Evolutionary conservation across 805 yeast genomes (phyloP).

Genomic region (Isabelozyma rhagii): DNA sequence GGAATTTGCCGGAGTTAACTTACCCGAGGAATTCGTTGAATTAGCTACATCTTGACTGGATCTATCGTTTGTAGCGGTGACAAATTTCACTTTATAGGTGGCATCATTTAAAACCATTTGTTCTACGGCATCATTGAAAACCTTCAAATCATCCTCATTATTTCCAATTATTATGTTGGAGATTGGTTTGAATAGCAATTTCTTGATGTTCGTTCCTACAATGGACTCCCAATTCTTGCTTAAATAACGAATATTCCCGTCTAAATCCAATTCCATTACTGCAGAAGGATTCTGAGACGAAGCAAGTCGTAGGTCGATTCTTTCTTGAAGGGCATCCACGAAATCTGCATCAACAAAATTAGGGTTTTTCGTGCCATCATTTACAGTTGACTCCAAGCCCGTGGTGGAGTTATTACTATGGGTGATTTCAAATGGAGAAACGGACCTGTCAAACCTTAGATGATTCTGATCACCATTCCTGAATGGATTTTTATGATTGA

Average conservation of each 20-base stretch:
- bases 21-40: constrained; percentile 11
- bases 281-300: constrained; percentile 70
- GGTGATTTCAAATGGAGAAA: constrained; percentile 30
- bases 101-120: constrained; percentile 72
- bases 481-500: neutral
- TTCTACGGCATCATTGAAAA: constrained; percentile 66
- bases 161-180: constrained; percentile 63
- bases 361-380: constrained; percentile 1
- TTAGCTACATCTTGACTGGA: neutral
- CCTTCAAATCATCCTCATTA: constrained; percentile 55
- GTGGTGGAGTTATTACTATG: neutral
- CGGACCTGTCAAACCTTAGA: constrained; percentile 22
- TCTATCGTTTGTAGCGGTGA: constrained; percentile 45
- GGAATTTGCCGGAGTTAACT: constrained; percentile 25
- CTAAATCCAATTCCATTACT: constrained; percentile 80
- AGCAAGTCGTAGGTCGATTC: constrained; percentile 57
- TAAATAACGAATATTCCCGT: constrained; percentile 72
- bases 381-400: neutral
- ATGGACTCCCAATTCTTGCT: constrained; percentile 76
- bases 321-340: constrained; percentile 32
- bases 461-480: neutral
- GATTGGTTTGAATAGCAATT: constrained; percentile 56
- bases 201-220: constrained; percentile 62
- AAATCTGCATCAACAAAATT: constrained; percentile 4
- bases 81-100: constrained; percentile 73